phyloP scores from a whole-genome alignment of 768 basidiomycete genomes.

The Lactarius tabidus region DNA sequence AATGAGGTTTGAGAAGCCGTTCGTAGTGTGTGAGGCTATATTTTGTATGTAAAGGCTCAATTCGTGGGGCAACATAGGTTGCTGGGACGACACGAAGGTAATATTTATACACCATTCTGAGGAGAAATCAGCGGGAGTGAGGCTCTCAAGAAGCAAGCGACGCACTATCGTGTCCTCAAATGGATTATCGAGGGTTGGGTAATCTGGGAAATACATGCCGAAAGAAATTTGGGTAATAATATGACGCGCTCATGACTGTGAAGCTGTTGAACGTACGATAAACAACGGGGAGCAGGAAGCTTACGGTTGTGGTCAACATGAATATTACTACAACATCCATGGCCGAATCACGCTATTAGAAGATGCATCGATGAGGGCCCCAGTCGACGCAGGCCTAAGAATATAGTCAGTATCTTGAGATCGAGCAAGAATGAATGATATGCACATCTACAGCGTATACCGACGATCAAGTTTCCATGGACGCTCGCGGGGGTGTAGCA shows the following conservation, averaged over 20 bases:
- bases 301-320: conserved; percentile 76
- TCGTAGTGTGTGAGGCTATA: conserved; percentile 95
- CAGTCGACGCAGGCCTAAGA: conserved; percentile 75
- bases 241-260: conserved; percentile 92
- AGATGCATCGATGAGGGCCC: too few relatives aligned
- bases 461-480: conserved; percentile 89
- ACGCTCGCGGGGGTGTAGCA: too few relatives aligned
- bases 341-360: too few relatives aligned
- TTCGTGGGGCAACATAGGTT: conserved; percentile 77
- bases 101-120: conserved; percentile 87
- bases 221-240: conserved; percentile 96
- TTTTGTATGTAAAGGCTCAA: conserved; percentile 60
- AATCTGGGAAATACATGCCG: conserved; percentile 88
- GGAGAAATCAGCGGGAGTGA: conserved; percentile 5
- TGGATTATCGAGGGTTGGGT: conserved; percentile 90
- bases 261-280: not conserved
- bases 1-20: conserved; percentile 68
- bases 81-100: conserved; percentile 95
- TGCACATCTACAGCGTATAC: conserved; percentile 91
- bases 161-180: conserved; percentile 76
- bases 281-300: conserved; percentile 31
- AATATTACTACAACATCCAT: too few relatives aligned
- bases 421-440: conserved; percentile 23
- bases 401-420: conserved; percentile 1
- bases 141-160: conserved; percentile 22